A percentile compares a stretch with the other conserved stretches of the same genome.
These are phyloP conservation scores for Bodo saltans DNA, from an alignment of 78 protist genomes.

Conservation along the genomic window DNA sequence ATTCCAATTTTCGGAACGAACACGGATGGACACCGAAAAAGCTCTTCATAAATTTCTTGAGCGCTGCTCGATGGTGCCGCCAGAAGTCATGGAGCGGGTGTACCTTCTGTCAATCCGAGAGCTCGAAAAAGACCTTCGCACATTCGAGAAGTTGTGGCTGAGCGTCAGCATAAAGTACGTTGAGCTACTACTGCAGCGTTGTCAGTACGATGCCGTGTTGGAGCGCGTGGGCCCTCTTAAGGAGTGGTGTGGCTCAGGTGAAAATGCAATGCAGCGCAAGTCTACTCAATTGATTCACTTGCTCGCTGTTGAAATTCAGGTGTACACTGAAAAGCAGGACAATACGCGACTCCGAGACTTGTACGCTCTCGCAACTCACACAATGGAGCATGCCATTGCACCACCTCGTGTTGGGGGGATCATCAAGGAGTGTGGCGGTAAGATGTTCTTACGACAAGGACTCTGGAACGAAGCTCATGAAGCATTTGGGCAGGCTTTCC, in stretches of 20 bases:
- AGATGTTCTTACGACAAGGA: slow-evolving; percentile 86
- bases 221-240: not conserved
- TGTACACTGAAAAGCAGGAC: slow-evolving; percentile 77
- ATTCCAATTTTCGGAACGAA: slow-evolving; percentile 21
- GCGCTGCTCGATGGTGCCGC: slow-evolving; percentile 28
- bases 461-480: slow-evolving; percentile 77
- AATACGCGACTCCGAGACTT: slow-evolving; percentile 69
- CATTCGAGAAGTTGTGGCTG: slow-evolving; percentile 72
- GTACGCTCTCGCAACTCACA: slow-evolving; percentile 50
- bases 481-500: slow-evolving; percentile 96
- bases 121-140: not conserved
- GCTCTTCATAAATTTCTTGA: slow-evolving; percentile 63
- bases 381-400: slow-evolving; percentile 79
- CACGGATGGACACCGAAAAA: slow-evolving; percentile 71
- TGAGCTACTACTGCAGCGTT: slow-evolving; percentile 48
- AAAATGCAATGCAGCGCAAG: not conserved
- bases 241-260: not conserved
- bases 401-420: slow-evolving; percentile 93
- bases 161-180: slow-evolving; percentile 62
- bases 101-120: slow-evolving; percentile 3
- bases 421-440: slow-evolving; percentile 92
- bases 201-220: not conserved
- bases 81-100: slow-evolving; percentile 7
- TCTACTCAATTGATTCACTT: slow-evolving; percentile 80
- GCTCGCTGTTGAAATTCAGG: slow-evolving; percentile 92